Evolutionary conservation across 306 rosid species (phyloP).

Genomic region (Arachis stenosperma): DNA sequence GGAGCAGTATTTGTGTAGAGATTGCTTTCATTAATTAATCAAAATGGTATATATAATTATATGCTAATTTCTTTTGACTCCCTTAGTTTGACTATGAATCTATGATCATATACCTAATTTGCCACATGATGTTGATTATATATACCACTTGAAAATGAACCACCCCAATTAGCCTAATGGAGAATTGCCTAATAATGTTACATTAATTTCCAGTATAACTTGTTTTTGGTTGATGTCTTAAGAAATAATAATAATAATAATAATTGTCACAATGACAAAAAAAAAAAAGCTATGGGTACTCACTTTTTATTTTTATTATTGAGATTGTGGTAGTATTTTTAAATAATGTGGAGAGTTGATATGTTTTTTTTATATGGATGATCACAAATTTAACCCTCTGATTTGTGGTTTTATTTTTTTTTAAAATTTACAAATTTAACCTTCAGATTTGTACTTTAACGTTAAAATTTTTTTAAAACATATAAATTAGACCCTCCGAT

Average conservation of each 20-base stretch:
- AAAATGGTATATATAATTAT: neutral
- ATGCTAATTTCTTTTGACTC: constrained; percentile 26
- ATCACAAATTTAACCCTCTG: too few relatives aligned
- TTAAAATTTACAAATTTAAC: too few relatives aligned
- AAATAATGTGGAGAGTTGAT: too few relatives aligned
- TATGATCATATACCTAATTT: neutral
- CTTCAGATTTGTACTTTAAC: too few relatives aligned
- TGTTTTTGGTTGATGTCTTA: constrained; percentile 3
- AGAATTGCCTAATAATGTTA: constrained; percentile 11
- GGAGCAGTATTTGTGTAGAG: neutral
- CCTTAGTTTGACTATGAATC: constrained; percentile 15
- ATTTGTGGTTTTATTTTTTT: too few relatives aligned
- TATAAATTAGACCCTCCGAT: too few relatives aligned
- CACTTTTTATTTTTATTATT: too few relatives aligned
- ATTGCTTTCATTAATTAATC: neutral
- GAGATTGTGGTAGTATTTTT: too few relatives aligned
- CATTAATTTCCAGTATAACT: neutral
- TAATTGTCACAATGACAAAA: neutral
- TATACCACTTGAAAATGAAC: constrained; percentile 1
- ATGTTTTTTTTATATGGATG: too few relatives aligned
- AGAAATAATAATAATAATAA: too few relatives aligned
- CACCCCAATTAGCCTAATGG: neutral
- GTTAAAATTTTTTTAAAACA: too few relatives aligned
- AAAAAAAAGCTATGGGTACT: too few relatives aligned
- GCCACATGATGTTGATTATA: neutral